Conservation (phyloP, 129 eudicot species). For the Escallonia rubra region DNA sequence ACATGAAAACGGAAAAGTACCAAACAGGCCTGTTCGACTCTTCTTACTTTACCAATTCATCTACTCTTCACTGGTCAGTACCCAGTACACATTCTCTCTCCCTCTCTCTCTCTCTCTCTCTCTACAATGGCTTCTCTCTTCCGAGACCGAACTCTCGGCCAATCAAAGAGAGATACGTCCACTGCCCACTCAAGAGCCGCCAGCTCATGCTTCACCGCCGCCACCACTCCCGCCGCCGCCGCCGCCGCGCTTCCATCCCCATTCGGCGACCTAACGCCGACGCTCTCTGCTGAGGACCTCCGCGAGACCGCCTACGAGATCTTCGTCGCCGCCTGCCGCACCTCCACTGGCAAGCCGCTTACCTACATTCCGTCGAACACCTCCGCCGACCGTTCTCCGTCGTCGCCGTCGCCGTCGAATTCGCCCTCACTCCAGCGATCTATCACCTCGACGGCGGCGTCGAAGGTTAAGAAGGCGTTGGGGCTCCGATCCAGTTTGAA, state of each 20-base stretch:
- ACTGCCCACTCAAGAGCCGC: conserved; percentile 18
- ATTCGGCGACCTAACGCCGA: conserved; percentile 65
- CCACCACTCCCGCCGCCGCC: conserved; percentile 21
- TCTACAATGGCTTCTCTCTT: conserved; percentile 92
- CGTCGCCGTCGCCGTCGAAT: conserved; percentile 28
- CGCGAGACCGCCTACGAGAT: conserved; percentile 93
- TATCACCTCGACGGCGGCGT: conserved; percentile 84
- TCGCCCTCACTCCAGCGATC: conserved; percentile 69
- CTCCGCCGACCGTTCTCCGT: conserved; percentile 24
- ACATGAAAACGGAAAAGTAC: conserved; percentile 8
- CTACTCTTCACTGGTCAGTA: background rate
- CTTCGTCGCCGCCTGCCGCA: conserved; percentile 81
- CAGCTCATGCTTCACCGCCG: conserved; percentile 35
- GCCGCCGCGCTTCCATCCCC: conserved; percentile 60
- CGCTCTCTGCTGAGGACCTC: conserved; percentile 72
- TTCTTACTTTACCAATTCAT: conserved; percentile 4
- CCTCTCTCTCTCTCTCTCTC: conserved; percentile 24
- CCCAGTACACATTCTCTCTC: background rate
- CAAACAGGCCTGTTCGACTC: background rate
- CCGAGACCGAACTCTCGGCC: conserved; percentile 65
- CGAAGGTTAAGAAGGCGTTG: conserved; percentile 94
- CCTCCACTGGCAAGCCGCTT: conserved; percentile 78
- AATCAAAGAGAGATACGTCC: conserved; percentile 50
- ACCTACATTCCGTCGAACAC: conserved; percentile 40
- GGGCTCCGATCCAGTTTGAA: conserved; percentile 78